Evolutionary conservation across 345 rosid species (phyloP).

Genomic region (Eucalyptus tenuipes): DNA sequence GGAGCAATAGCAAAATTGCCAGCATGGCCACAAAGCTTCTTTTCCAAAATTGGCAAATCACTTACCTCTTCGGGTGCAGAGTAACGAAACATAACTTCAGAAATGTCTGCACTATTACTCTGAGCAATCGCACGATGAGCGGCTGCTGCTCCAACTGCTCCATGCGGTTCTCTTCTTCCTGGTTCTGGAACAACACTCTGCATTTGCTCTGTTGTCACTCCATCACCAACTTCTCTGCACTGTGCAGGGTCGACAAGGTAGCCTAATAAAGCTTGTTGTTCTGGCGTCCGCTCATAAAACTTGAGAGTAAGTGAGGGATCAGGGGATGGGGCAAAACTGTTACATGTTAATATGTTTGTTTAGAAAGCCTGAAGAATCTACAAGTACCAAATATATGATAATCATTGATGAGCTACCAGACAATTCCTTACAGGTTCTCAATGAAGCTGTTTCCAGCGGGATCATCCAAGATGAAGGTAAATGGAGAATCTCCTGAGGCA

Average conservation of each 20-base stretch:
- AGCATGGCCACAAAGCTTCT: background rate
- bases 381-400: background rate
- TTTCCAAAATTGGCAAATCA: background rate
- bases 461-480: constrained; percentile 80
- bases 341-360: background rate
- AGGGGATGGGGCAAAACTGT: constrained; percentile 76
- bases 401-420: background rate
- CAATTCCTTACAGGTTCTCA: constrained; percentile 73
- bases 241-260: constrained; percentile 49
- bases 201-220: constrained; percentile 8
- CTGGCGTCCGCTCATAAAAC: constrained; percentile 80
- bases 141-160: constrained; percentile 74
- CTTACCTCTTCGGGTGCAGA: constrained; percentile 85
- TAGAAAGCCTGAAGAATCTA: background rate
- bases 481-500: constrained; percentile 49
- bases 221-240: constrained; percentile 20
- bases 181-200: constrained; percentile 11
- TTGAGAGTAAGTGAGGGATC: constrained; percentile 65
- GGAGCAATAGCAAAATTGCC: background rate
- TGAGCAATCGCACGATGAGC: constrained; percentile 90
- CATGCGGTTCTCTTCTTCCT: constrained; percentile 37
- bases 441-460: constrained; percentile 95
- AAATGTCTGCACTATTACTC: constrained; percentile 66
- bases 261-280: constrained; percentile 73
- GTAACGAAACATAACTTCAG: constrained; percentile 69